phyloP scores from a whole-genome alignment of 768 basidiomycete genomes.

The Phallus indusiatus region DNA sequence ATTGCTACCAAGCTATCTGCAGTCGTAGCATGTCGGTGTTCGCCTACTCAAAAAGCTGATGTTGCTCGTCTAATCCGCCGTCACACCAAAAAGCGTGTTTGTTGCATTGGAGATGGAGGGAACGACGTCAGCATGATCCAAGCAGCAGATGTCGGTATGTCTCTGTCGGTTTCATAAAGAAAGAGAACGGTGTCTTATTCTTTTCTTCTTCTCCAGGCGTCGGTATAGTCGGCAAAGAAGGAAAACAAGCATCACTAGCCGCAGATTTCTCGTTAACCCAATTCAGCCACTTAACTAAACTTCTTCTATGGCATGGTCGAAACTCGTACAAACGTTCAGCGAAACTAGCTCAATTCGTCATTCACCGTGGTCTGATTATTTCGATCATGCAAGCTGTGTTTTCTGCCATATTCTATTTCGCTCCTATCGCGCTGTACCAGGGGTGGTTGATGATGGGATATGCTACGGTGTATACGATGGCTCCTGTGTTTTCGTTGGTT shows the following conservation, averaged over 20 bases:
- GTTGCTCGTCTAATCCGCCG: constrained; percentile 88
- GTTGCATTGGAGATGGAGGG: constrained; percentile 98
- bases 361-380: constrained; percentile 94
- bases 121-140: constrained; percentile 99
- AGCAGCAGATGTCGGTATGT: constrained; percentile 93
- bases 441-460: constrained; percentile 98
- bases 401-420: constrained; percentile 86
- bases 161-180: not conserved
- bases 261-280: constrained; percentile 98
- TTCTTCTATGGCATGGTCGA: constrained; percentile 96
- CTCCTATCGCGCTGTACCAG: constrained; percentile 94
- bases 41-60: constrained; percentile 97
- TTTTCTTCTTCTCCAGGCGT: constrained; percentile 57
- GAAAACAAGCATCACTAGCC: constrained; percentile 96
- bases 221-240: constrained; percentile 98
- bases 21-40: constrained; percentile 96
- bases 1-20: constrained; percentile 93
- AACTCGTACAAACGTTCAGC: constrained; percentile 98
- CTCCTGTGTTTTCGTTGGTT: constrained; percentile 94
- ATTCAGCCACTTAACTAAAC: constrained; percentile 91
- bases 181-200: constrained; percentile 15
- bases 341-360: constrained; percentile 97
- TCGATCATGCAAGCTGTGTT: constrained; percentile 98
- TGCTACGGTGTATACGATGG: constrained; percentile 96
- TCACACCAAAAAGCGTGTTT: constrained; percentile 90